Base-by-base conservation (phyloP, 2,329 filamentous ascomycete species). In the Dactylellina sp. region DNA sequence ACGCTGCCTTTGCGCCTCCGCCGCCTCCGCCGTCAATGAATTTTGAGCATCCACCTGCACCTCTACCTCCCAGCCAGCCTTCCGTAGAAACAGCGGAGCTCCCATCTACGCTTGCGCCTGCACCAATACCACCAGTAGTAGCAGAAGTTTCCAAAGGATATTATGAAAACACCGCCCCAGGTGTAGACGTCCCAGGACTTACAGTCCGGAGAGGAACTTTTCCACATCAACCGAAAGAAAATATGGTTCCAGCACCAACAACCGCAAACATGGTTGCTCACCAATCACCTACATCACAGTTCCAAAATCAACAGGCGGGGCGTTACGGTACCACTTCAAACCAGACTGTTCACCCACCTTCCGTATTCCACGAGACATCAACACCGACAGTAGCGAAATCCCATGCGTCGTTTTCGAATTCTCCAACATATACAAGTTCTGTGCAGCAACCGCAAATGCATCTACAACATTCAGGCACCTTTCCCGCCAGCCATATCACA, bases 121-220 rank as follows among this genome's bases (percentile, higher is more conserved):
- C 24, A 24, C 42, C 42, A 24, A 35, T 39, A 7, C 16, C 46
- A 6, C 40, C 44, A 49, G 32, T 28, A 35, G 25, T 24, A 39
- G 39, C 56, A 3, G 64, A 70, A 24, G 50, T 35, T 11, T 35
- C 55, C 5, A 60, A 60, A 14, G 55, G 60, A 6, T 72, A 72
- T 25, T 61, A 40, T 25, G 68, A 72, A 52, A 72, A 65, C 35
- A 40, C 47, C 6, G 49, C 50, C 2, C 59, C 57, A 24, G 59
- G 49, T 3, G 47, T 63, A 6, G 20, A 62, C 16, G 50, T 71
- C 20, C 66, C 66, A 2, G 66, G 66, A n/a, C 66, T 71, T 2
- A 71, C 56, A 7, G 32, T 32, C 62, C 62, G 1, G 44, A 35
- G 9, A 32, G 20, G 20, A 4, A 50, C 62, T 5, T 46, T 56